Evolutionary conservation across 2,329 filamentous ascomycete genomes (phyloP).

Genomic region (Cordyceps militaris): DNA sequence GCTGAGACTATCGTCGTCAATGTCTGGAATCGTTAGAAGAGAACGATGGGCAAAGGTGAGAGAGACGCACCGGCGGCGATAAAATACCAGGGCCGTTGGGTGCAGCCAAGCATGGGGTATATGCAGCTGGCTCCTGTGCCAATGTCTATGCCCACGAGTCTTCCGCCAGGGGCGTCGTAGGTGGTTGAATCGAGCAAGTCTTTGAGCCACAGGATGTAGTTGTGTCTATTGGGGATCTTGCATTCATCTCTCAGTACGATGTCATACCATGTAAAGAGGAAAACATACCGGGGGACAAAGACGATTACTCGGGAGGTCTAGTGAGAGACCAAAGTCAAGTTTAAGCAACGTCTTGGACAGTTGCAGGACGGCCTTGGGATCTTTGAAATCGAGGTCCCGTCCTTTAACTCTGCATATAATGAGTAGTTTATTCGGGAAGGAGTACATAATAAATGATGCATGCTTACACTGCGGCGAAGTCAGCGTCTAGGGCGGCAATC

Average conservation of each 20-base stretch:
- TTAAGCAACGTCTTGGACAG: constrained; percentile 69
- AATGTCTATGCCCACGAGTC: constrained; percentile 68
- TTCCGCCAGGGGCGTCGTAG: constrained; percentile 40
- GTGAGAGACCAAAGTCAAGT: constrained; percentile 62
- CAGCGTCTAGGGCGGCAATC: constrained; percentile 33
- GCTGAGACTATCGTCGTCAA: constrained; percentile 62
- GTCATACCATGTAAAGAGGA: background rate
- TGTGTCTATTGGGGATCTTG: constrained; percentile 61
- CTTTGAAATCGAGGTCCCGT: constrained; percentile 67
- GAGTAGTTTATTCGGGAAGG: background rate
- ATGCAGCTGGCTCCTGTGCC: constrained; percentile 89
- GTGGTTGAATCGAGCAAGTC: constrained; percentile 66
- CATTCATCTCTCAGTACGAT: background rate
- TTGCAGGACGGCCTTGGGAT: constrained; percentile 69
- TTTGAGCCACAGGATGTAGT: constrained; percentile 88
- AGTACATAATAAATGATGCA: accelerated
- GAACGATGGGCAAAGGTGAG: background rate
- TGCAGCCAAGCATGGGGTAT: constrained; percentile 75
- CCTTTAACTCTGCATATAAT: constrained; percentile 27
- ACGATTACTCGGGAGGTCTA: constrained; percentile 68
- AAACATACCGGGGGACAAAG: constrained; percentile 71
- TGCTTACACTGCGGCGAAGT: constrained; percentile 35
- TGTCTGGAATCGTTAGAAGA: constrained; percentile 42
- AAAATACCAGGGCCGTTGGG: constrained; percentile 66
- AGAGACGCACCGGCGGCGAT: constrained; percentile 47